phyloP scores from a whole-genome alignment of 208 protist genomes.

The Endotrypanum monterogeii region DNA sequence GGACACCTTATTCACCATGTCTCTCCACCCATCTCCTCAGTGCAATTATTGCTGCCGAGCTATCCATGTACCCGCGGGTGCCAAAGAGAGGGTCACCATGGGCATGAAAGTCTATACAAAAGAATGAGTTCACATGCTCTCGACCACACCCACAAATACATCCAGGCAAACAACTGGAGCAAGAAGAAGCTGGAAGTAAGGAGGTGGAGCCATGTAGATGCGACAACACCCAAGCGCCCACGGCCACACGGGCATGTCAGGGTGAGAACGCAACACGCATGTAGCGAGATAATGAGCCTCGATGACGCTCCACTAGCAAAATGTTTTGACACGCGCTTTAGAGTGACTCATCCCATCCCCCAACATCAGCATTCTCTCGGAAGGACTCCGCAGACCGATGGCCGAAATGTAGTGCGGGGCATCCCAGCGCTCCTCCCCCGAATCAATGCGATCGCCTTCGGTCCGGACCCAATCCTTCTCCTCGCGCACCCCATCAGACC shows the following conservation, averaged over 20 bases:
- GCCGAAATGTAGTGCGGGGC: conserved; percentile 56
- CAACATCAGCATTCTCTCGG: not conserved
- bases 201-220: too few relatives aligned
- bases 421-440: conserved; percentile 23
- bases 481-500: conserved; percentile 46
- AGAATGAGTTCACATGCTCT: too few relatives aligned
- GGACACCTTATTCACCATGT: too few relatives aligned
- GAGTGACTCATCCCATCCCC: conserved; percentile 1
- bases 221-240: not conserved
- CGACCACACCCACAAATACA: too few relatives aligned
- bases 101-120: not conserved
- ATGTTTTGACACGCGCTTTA: conserved; percentile 7
- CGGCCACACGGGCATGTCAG: not conserved
- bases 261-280: not conserved
- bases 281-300: not conserved
- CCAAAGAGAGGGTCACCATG: not conserved
- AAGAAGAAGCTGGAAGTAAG: too few relatives aligned
- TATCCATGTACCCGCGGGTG: too few relatives aligned
- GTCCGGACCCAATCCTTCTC: conserved; percentile 38
- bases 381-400: conserved; percentile 16
- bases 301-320: conserved; percentile 3
- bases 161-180: too few relatives aligned
- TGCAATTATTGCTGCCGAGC: too few relatives aligned
- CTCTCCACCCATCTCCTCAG: too few relatives aligned
- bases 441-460: conserved; percentile 30